Conservation (phyloP, 192 early-diverging fungal genomes). For the Linnemannia schmuckeri region DNA sequence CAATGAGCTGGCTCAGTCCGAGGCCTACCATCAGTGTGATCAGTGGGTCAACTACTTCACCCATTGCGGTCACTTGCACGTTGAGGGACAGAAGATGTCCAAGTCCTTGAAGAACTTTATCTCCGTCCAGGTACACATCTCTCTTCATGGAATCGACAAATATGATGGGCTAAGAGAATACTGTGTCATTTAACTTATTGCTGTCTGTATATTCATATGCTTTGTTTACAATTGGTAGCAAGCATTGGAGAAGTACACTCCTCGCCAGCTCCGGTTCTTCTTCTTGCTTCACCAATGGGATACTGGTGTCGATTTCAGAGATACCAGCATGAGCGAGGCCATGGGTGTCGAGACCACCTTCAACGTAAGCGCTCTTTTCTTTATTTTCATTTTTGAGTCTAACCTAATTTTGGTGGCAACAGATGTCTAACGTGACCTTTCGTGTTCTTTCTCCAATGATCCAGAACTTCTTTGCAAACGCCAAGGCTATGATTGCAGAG, state of each 20-base stretch:
- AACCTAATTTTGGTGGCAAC: background rate
- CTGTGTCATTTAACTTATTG: background rate
- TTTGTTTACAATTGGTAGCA: conserved; percentile 51
- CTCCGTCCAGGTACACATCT: conserved; percentile 75
- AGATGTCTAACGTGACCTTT: background rate
- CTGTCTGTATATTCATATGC: background rate
- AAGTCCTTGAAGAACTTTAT: conserved; percentile 99
- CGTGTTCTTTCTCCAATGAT: background rate
- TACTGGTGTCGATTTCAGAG: conserved; percentile 86
- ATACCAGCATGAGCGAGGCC: conserved; percentile 81
- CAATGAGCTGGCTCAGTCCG: conserved; percentile 96
- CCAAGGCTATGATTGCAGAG: conserved; percentile 83
- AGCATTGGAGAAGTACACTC: conserved; percentile 82
- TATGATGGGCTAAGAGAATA: background rate
- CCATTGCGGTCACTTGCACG: conserved; percentile 95
- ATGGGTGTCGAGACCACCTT: conserved; percentile 81
- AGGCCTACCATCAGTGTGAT: conserved; percentile 88
- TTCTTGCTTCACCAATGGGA: conserved; percentile 93
- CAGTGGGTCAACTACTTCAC: conserved; percentile 99
- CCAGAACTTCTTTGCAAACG: conserved; percentile 91
- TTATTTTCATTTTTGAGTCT: background rate
- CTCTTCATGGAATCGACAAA: background rate
- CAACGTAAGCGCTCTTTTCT: conserved; percentile 62
- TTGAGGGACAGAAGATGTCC: conserved; percentile 98
- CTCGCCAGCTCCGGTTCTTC: conserved; percentile 90